phyloP scores from a whole-genome alignment of 441 rosid species.

The Theobroma grandiflorum region DNA sequence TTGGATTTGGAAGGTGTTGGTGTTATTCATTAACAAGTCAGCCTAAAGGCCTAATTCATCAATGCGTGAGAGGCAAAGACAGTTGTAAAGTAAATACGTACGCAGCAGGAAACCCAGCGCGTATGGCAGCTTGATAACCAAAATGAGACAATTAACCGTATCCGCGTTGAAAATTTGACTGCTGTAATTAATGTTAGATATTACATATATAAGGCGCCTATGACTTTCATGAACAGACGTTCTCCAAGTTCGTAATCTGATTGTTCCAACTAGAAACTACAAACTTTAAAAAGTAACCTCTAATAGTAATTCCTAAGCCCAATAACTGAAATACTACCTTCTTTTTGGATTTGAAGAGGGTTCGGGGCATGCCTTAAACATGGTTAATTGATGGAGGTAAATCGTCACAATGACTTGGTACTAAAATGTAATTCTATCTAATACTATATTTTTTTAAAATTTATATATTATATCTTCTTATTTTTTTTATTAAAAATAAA shows the following conservation, averaged over 20 bases:
- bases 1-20: background rate
- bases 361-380: too few species aligned
- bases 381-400: too few species aligned
- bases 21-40: background rate
- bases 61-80: background rate
- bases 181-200: too few species aligned
- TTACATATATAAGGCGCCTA: background rate
- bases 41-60: background rate
- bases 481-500: too few species aligned
- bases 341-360: too few species aligned
- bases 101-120: background rate
- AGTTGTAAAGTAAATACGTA: slow-evolving; percentile 1
- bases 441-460: too few species aligned
- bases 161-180: background rate
- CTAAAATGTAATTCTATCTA: too few species aligned
- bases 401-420: too few species aligned
- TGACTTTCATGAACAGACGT: too few species aligned
- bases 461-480: too few species aligned
- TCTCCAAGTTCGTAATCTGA: too few species aligned
- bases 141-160: background rate
- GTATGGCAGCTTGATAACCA: background rate
- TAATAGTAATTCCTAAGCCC: background rate
- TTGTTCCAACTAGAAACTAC: background rate
- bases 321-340: background rate
- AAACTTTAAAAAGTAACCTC: background rate